phyloP scores from a whole-genome alignment of 306 rosid species.

The Castanea mollissima region DNA sequence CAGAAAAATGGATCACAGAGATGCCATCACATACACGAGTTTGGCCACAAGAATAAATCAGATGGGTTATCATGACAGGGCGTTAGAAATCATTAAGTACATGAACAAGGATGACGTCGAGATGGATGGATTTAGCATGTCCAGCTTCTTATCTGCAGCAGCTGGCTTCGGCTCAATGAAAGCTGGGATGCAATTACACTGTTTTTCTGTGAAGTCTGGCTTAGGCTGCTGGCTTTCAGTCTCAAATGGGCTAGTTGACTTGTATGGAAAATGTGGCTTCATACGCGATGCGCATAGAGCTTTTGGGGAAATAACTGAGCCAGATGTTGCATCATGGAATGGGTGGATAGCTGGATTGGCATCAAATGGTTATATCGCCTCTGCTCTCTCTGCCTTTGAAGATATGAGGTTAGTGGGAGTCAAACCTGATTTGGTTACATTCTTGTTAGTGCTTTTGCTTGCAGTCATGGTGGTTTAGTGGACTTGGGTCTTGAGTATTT shows the following conservation, averaged over 20 bases:
- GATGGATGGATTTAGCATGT: slow-evolving; percentile 60
- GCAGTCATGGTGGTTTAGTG: slow-evolving; percentile 62
- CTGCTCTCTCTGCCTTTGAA: slow-evolving; percentile 60
- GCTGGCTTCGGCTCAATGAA: slow-evolving; percentile 51
- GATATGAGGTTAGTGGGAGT: slow-evolving; percentile 63
- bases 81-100: slow-evolving; percentile 37
- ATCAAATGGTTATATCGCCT: slow-evolving; percentile 37
- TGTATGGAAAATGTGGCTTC: slow-evolving; percentile 64
- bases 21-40: slow-evolving; percentile 60
- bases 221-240: slow-evolving; percentile 40
- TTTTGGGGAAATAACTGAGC: slow-evolving; percentile 43
- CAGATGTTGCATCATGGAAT: slow-evolving; percentile 67
- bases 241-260: slow-evolving; percentile 50
- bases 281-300: slow-evolving; percentile 45
- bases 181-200: slow-evolving; percentile 62
- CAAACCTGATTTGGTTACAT: slow-evolving; percentile 52
- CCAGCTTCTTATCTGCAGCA: slow-evolving; percentile 67
- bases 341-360: slow-evolving; percentile 58
- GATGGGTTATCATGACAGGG: slow-evolving; percentile 48
- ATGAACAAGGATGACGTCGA: slow-evolving; percentile 46
- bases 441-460: slow-evolving; percentile 49
- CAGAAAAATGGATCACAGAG: slow-evolving; percentile 44
- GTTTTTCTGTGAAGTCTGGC: slow-evolving; percentile 54
- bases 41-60: slow-evolving; percentile 59
- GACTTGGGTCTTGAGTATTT: slow-evolving; percentile 55